Percentiles rank a stretch among this genome's conserved stretches.
Evolutionary conservation across 176 grass and related monocot genomes (phyloP).

Genomic region (Triticum monococcum): DNA sequence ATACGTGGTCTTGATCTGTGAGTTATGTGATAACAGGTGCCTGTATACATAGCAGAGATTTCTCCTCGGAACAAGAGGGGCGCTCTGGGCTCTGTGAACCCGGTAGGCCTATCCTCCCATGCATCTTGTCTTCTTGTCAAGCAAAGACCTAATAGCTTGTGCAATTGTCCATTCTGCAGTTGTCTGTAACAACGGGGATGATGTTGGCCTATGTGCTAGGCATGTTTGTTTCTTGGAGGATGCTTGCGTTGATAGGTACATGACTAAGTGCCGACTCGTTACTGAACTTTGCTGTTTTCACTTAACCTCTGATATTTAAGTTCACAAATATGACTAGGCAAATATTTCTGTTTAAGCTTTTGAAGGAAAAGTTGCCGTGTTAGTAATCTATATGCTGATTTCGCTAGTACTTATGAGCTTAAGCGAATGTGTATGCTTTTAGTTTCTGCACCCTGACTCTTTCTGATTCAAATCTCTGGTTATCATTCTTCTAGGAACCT

Average conservation of each 20-base stretch:
- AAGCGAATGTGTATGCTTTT: background rate
- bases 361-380: background rate
- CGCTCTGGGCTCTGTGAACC: constrained; percentile 81
- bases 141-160: background rate
- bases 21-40: constrained; percentile 57
- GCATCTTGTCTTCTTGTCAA: too few species aligned
- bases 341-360: background rate
- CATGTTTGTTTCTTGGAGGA: constrained; percentile 91
- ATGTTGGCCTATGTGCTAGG: constrained; percentile 88
- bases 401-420: background rate
- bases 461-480: constrained; percentile 24
- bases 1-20: background rate
- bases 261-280: constrained; percentile 5
- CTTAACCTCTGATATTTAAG: background rate
- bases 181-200: constrained; percentile 87
- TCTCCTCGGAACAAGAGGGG: constrained; percentile 91
- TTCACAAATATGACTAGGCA: background rate
- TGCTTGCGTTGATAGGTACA: constrained; percentile 86
- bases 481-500: constrained; percentile 53
- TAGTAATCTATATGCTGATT: background rate
- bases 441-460: background rate
- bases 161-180: constrained; percentile 33
- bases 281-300: background rate
- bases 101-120: constrained; percentile 35
- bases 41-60: constrained; percentile 97